Evolutionary conservation across 2,329 filamentous ascomycete genomes (phyloP), one percentile per base, ranked within the genome.

Genomic region (Drechslera avenae): DNA sequence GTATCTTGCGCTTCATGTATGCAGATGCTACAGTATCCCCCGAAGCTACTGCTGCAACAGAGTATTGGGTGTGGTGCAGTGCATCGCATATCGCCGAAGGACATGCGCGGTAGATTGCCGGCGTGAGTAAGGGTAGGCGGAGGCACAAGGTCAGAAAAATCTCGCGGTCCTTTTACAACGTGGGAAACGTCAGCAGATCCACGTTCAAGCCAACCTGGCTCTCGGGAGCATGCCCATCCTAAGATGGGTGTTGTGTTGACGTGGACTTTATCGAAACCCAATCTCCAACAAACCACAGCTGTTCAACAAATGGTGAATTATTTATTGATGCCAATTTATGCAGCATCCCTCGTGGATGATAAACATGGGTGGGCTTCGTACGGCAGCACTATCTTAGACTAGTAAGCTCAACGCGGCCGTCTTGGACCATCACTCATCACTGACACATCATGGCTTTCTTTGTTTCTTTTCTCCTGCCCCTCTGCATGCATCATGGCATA

Each of bases 11-110:
- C 12, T 44, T 35, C 46, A 39, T 54, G 34, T 36, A 61, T 61
- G 56, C 57, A 54, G 41, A 36, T 45, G 45, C 42, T 37, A 55
- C 39, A 46, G 52, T 47, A 49, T 56, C 30, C 43, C 57, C 59
- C 59, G 62, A 57, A 55, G 59, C 60, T 62, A 64, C 59, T 57
- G 55, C 54, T 60, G 50, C 56, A 39, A 55, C 41, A 51, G 39
- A 52, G 47, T 50, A 60, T 59, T 60, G 56, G 45, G 46, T 57
- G 46, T 52, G 47, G 34, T 19, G 47, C 55, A 56, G 54, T 47
- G 28, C 39, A 40, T 49, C 44, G 28, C 39, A 40, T 49, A 50
- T 32, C 39, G 39, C 51, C 46, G 43, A 46, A 46, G 30, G 37
- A 19, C 35, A 31, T 41, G 39, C 43, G 43, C 26, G 42, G 36